These are phyloP conservation scores for Ceratocystis colombiana DNA, from an alignment of 2,329 filamentous ascomycete species.

Conservation along the genomic window DNA sequence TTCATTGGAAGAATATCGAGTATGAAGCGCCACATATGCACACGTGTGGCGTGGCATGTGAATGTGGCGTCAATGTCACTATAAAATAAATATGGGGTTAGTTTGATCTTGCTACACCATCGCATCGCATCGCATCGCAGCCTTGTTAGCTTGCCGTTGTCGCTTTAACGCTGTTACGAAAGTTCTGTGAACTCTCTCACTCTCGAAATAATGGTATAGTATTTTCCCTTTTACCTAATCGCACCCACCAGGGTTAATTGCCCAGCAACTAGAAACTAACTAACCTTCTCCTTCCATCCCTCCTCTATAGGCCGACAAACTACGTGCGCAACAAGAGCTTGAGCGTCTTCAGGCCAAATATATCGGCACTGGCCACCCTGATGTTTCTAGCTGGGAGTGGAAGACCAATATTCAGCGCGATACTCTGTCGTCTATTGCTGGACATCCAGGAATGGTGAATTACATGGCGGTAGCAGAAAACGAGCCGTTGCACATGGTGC, in stretches of 20 bases:
- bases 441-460: slow-evolving; percentile 75
- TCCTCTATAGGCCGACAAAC: slow-evolving; percentile 70
- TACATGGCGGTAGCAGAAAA: slow-evolving; percentile 88
- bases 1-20: too few species aligned
- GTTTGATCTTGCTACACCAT: too few species aligned
- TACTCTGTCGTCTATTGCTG: slow-evolving; percentile 77
- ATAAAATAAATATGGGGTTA: too few species aligned
- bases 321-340: slow-evolving; percentile 93
- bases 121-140: too few species aligned
- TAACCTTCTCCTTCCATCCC: background rate
- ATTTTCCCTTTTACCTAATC: too few species aligned
- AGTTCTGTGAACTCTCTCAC: too few species aligned
- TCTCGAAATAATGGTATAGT: too few species aligned
- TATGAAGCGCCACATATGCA: background rate
- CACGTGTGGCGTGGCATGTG: background rate
- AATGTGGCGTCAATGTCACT: background rate
- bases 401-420: slow-evolving; percentile 91
- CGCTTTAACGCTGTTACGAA: too few species aligned
- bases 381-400: slow-evolving; percentile 97
- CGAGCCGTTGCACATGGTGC: slow-evolving; percentile 68
- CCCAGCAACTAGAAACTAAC: background rate
- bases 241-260: too few species aligned
- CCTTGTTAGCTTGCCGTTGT: too few species aligned
- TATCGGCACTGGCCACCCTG: slow-evolving; percentile 88
- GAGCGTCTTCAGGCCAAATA: slow-evolving; percentile 94